Conservation (phyloP, 768 basidiomycete species). For the Kwoniella sp. region DNA sequence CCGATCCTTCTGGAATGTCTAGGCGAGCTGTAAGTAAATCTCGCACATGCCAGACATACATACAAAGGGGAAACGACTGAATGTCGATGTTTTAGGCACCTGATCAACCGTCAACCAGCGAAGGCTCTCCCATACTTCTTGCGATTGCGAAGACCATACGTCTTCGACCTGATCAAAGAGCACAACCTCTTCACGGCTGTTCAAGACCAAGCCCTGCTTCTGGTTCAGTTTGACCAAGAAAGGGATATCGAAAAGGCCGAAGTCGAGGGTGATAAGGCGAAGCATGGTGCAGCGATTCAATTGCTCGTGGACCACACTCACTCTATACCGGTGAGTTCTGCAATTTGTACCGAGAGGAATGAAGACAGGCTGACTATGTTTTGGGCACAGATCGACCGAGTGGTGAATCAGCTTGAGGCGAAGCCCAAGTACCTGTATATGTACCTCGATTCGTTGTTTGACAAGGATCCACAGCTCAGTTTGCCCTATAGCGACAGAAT, state of each 20-base stretch:
- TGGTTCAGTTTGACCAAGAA: slow-evolving; percentile 94
- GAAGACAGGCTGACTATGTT: slow-evolving; percentile 4
- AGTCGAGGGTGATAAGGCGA: slow-evolving; percentile 31
- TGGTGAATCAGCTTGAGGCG: slow-evolving; percentile 79
- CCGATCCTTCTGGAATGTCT: slow-evolving; percentile 87
- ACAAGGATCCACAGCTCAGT: slow-evolving; percentile 79
- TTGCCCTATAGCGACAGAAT: slow-evolving; percentile 82
- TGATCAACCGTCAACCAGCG: slow-evolving; percentile 84
- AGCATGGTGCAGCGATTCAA: slow-evolving; percentile 75
- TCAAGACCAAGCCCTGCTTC: slow-evolving; percentile 84
- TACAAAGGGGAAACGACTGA: background rate
- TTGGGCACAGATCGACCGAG: slow-evolving; percentile 69
- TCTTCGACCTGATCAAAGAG: slow-evolving; percentile 91
- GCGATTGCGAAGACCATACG: slow-evolving; percentile 79
- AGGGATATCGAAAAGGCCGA: slow-evolving; percentile 31
- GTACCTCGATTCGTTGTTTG: slow-evolving; percentile 86
- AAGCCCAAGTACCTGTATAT: slow-evolving; percentile 83
- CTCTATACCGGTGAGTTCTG: slow-evolving; percentile 79
- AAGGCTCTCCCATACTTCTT: slow-evolving; percentile 91
- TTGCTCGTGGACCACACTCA: slow-evolving; percentile 91
- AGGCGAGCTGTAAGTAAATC: slow-evolving; percentile 73
- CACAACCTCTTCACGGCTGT: slow-evolving; percentile 93
- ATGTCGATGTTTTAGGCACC: slow-evolving; percentile 64
- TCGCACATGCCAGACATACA: background rate
- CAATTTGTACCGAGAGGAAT: background rate